Conservation (phyloP, 2,329 filamentous ascomycete genomes). For the Neofusicoccum laricinum region DNA sequence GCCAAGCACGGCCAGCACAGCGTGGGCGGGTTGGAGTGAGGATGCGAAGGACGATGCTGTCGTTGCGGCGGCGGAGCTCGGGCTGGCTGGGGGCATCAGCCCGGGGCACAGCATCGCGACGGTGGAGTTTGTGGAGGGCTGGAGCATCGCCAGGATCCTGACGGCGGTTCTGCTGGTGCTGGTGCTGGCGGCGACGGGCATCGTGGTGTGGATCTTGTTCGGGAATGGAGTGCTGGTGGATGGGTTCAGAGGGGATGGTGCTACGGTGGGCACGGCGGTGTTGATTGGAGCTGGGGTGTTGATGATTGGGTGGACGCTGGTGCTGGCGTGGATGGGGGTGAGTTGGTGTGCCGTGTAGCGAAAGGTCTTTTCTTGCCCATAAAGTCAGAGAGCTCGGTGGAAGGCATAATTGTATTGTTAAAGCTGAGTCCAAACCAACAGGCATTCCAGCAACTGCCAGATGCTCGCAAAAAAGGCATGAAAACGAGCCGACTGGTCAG, state of each 20-base stretch:
- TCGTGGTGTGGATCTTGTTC: constrained; percentile 36
- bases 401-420: no score
- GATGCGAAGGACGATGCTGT: neutral
- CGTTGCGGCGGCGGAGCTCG: neutral
- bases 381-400: no score
- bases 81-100: neutral
- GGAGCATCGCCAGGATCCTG: constrained; percentile 30
- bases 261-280: constrained; percentile 32
- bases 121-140: constrained; percentile 35
- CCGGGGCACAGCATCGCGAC: constrained; percentile 22
- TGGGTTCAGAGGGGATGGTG: constrained; percentile 27
- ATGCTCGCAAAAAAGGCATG: no score
- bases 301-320: constrained; percentile 30
- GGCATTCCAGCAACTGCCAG: no score
- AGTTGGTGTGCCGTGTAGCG: constrained; percentile 36
- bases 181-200: constrained; percentile 26
- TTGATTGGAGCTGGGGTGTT: constrained; percentile 34
- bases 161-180: constrained; percentile 27
- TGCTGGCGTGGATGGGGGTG: constrained; percentile 35
- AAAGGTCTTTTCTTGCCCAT: neutral
- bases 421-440: no score
- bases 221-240: constrained; percentile 23
- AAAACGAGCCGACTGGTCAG: no score
- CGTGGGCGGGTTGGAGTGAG: neutral
- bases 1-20: neutral